Evolutionary conservation across 495 filamentous ascomycete genomes (phyloP), one percentile per base, ranked within the genome.

Genomic region (Hypoxylon rickii): DNA sequence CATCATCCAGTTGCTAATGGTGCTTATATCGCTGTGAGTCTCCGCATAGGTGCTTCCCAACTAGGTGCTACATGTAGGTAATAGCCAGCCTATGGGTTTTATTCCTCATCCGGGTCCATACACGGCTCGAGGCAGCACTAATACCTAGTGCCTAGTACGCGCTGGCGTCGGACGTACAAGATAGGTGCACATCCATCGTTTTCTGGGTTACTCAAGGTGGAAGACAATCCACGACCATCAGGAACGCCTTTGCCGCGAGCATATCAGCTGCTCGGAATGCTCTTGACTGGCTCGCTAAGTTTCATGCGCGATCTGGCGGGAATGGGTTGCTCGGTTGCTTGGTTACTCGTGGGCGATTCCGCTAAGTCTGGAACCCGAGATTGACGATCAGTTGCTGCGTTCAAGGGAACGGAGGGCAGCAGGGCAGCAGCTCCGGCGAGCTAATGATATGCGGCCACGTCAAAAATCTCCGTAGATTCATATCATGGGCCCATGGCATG

Each of bases 391-490:
- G 59, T 63, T 58, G 48, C 53, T 63, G 34, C 48, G 38, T 53
- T 63, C 43, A 58, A 54, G 48, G 59, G 59, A 44, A 58, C 53
- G 53, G 59, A 63, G 59, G 59, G 59, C 59, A 63, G 59, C 59
- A 63, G 53, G 44, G 59, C 59, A 63, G 59, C 59, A 63, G 53
- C 38, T 58, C 59, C 53, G 45, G 53, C 59, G 38, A 63, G 44
- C 63, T 66, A 69, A 69, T 69, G 66, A 69, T 36, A 61, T 64
- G 63, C 63, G 61, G 66, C 66, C 66, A 69, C 66, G 66, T 69
- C 66, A 64, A 69, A 66, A 66, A 53, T 69, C 63, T 64, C 66
- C 63, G 66, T 64, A 55, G 55, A 55, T 59, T 52, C 51, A 54
- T 55, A 59, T 64, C 55, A 63, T 60, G 55, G 55, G 48, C 52